phyloP scores from a whole-genome alignment of 768 basidiomycete genomes.

The Leccinum sublutescens region DNA sequence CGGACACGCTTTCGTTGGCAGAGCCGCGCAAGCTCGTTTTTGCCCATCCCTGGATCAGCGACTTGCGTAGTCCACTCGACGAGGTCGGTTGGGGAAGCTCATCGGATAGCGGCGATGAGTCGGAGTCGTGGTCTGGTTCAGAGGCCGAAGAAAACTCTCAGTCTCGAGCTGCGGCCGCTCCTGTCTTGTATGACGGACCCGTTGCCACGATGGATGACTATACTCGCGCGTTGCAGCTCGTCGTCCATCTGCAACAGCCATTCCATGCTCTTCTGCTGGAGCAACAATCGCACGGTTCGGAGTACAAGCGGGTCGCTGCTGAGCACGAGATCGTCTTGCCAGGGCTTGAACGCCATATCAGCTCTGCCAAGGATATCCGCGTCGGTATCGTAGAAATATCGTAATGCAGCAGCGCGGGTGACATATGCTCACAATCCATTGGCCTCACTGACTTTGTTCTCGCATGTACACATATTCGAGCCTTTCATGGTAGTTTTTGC shows the following conservation, averaged over 20 bases:
- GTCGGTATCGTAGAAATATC: background rate
- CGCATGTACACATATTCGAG: too few relatives aligned
- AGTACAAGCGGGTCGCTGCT: background rate
- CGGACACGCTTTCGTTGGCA: too few relatives aligned
- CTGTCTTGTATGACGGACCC: too few relatives aligned
- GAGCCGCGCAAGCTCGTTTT: background rate
- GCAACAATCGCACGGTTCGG: background rate
- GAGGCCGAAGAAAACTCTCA: background rate
- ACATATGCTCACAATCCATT: too few relatives aligned
- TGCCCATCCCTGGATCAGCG: conserved; percentile 16
- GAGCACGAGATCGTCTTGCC: background rate
- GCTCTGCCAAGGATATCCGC: background rate
- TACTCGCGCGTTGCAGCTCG: conserved; percentile 3
- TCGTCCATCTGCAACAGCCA: conserved; percentile 9
- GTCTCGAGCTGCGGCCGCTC: background rate
- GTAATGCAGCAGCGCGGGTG: background rate
- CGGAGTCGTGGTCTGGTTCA: background rate
- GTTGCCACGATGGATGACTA: background rate
- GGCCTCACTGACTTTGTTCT: too few relatives aligned
- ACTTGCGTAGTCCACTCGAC: background rate
- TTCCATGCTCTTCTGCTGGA: conserved; percentile 7
- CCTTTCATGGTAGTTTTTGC: too few relatives aligned
- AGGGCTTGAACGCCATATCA: background rate
- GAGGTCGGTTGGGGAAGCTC: background rate
- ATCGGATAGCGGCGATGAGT: background rate